Conservation (phyloP, 1,284 basidiomycete genomes). For the Ustilago bromivora region DNA sequence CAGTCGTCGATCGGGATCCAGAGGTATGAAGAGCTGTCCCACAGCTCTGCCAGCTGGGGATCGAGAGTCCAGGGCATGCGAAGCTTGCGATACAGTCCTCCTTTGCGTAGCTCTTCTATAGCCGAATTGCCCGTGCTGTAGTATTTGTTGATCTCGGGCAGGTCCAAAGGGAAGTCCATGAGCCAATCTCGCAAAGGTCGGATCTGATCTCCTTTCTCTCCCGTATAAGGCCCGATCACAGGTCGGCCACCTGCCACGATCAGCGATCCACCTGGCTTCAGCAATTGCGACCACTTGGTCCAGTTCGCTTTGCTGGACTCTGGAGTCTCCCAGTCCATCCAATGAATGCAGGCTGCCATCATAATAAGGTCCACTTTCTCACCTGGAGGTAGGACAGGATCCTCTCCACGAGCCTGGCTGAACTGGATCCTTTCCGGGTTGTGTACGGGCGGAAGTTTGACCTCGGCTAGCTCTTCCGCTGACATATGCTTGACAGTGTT, state of each 20-base stretch:
- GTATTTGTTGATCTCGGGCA: conserved; percentile 27
- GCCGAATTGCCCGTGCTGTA: conserved; percentile 11
- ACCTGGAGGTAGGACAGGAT: conserved; percentile 33
- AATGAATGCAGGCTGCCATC: conserved; percentile 50
- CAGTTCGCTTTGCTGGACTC: conserved; percentile 27
- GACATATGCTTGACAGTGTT: conserved; percentile 49
- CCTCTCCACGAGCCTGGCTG: conserved; percentile 33
- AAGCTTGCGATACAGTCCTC: conserved; percentile 36
- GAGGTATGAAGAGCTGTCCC: conserved; percentile 37
- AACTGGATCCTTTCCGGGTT: conserved; percentile 39
- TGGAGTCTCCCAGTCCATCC: conserved; percentile 46
- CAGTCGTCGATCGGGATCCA: conserved; percentile 52
- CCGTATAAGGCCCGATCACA: conserved; percentile 39
- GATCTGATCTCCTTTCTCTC: conserved; percentile 33
- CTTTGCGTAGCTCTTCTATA: conserved; percentile 17
- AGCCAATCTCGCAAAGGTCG: conserved; percentile 46
- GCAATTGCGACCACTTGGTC: conserved; percentile 38
- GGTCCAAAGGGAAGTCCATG: conserved; percentile 31
- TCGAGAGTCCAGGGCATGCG: conserved; percentile 46
- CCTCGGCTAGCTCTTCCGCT: conserved; percentile 33
- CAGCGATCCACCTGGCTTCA: conserved; percentile 46
- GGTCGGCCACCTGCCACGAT: conserved; percentile 37
- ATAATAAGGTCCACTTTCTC: conserved; percentile 50
- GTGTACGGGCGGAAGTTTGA: conserved; percentile 25
- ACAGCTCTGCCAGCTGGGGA: conserved; percentile 22